phyloP scores from a whole-genome alignment of 2,329 filamentous ascomycete genomes.

The Fusarium solani-melongenae region DNA sequence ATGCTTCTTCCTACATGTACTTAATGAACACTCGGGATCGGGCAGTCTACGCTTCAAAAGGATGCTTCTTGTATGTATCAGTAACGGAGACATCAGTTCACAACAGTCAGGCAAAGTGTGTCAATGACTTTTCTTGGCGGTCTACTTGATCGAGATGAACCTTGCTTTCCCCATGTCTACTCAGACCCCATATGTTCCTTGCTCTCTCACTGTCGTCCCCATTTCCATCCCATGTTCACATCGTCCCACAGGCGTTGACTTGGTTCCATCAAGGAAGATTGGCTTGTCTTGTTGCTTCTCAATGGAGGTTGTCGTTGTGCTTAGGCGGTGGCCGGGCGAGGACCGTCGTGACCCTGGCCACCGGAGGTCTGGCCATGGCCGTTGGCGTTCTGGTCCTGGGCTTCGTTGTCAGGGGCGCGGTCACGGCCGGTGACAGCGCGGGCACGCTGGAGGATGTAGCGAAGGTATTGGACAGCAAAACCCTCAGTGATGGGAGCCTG shows the following conservation, averaged over 20 bases:
- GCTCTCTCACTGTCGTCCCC: not conserved
- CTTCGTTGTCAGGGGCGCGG: not conserved
- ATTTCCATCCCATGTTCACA: not conserved
- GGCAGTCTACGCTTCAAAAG: not conserved
- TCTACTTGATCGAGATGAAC: not conserved
- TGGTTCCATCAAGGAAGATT: not conserved
- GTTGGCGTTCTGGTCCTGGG: not conserved
- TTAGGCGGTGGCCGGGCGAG: not conserved
- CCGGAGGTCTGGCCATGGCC: not conserved
- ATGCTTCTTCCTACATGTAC: conserved; percentile 17
- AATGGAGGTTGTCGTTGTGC: not conserved
- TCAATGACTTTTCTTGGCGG: not conserved
- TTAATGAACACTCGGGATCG: conserved; percentile 16
- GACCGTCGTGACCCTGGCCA: not conserved
- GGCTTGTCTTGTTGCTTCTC: not conserved
- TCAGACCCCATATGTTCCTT: not conserved
- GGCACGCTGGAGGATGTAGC: not conserved
- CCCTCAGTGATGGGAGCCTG: not conserved
- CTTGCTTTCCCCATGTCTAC: not conserved
- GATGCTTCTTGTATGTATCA: not conserved
- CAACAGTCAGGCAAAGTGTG: not conserved
- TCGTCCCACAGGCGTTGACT: not conserved
- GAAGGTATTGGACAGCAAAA: not conserved
- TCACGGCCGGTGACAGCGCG: not conserved
- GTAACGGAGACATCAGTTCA: not conserved